Base-by-base conservation (phyloP, 768 basidiomycete species). In the Amanita pseudoporphyria region DNA sequence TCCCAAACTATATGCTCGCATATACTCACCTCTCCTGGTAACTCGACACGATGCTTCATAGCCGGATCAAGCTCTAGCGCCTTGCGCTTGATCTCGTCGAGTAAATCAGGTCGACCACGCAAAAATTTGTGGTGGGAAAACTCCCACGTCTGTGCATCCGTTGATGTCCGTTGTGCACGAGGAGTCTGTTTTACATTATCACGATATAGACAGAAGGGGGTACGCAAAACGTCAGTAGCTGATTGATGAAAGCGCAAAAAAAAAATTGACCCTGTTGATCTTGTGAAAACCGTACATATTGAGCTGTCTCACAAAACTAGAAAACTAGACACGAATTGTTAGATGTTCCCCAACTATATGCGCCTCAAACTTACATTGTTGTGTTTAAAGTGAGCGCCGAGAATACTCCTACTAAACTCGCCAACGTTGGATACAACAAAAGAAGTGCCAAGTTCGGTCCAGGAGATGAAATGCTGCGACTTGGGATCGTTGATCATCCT, bases 221-320 rank as follows among this genome's bases (percentile, higher is more conserved):
- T 52, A 54, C 52, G 28, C 14, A 18, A 51, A 51, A 33, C 33
- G 48, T 28, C 26, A 28, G 26, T 3, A 28, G 26, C 26, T 28
- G 26, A n/a, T 7, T 7, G 26, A 28, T 42, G 24, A 44, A 21
- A 9, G 35, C n/a, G n/a, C n/a, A n/a, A 52, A 43, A 43, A 35
- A 24, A 13, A 50, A 10, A 71, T 78, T 53, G 51, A 87, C 84
- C 67, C 88, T 76, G 64, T 91, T 91, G 67, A 89, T 89, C 69
- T 94, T 94, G 70, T 91, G 89, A 66, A 94, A 95, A 22, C 90
- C 91, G 60, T 93, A 95, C 88, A 94, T 94, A 73, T 95, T 94
- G 55, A 94, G 76, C 62, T 95, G 92, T 56, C 93, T 82, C 47
- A 94, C 90, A 63, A 96, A 95, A 60, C 87, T 89, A 10, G 88